Percentiles rank a stretch among this genome's conserved stretches.
These are phyloP conservation scores for Peronospora destructor DNA, from an alignment of 352 stramenopile species.

Conservation along the genomic window DNA sequence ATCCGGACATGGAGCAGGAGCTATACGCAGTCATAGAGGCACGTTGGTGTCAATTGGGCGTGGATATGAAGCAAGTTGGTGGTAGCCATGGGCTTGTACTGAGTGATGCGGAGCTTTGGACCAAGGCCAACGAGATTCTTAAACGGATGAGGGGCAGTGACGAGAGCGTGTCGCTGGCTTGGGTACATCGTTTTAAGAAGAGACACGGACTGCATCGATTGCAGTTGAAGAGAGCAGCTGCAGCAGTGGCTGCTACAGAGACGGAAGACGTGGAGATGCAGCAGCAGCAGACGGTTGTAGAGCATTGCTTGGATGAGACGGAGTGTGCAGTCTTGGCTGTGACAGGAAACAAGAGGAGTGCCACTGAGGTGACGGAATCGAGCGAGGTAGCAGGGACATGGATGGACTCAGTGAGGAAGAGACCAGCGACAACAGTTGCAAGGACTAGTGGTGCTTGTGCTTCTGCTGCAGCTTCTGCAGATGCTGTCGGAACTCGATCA, in stretches of 20 bases:
- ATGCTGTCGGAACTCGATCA: conserved; percentile 1
- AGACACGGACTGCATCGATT: conserved; percentile 28
- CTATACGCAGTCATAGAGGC: conserved; percentile 15
- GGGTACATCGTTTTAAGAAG: conserved; percentile 35
- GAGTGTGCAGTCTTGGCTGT: background rate
- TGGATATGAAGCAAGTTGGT: conserved; percentile 1
- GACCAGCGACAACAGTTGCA: background rate
- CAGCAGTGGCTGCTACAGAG: background rate
- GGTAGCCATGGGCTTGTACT: conserved; percentile 3
- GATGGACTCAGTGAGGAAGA: conserved; percentile 8
- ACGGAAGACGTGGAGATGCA: background rate
- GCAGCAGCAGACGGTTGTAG: background rate
- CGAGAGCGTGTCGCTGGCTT: conserved; percentile 24
- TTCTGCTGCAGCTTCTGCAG: background rate
- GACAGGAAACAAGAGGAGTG: background rate
- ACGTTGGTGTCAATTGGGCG: conserved; percentile 1
- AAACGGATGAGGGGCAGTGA: conserved; percentile 18
- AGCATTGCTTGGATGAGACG: too few relatives aligned
- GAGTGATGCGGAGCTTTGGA: conserved; percentile 25
- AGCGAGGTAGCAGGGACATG: background rate
- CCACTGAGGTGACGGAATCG: background rate
- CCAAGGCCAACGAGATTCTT: conserved; percentile 33
- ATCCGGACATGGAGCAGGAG: conserved; percentile 27
- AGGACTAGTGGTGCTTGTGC: background rate
- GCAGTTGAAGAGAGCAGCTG: conserved; percentile 11